A percentile compares a stretch with the other conserved stretches of the same genome.
Evolutionary conservation across 371 early-diverging fungal genomes (phyloP).

Genomic region (Zychaea mexicana): DNA sequence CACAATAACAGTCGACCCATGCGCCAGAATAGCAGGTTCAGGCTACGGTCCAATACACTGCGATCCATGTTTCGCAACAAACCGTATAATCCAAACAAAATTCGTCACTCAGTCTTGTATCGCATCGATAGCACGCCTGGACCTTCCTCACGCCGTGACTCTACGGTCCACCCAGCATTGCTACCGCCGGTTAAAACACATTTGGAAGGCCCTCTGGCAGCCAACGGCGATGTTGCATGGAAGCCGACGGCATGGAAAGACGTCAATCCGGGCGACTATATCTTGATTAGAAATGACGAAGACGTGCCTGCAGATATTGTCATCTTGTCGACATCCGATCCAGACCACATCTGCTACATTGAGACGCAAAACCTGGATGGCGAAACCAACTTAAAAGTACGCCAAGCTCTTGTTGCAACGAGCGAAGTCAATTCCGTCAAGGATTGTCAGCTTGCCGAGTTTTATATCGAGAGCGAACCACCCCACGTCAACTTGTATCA

Average conservation of each 20-base stretch:
- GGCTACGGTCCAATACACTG: constrained; percentile 32
- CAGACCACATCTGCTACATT: constrained; percentile 68
- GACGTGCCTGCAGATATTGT: constrained; percentile 90
- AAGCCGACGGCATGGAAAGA: constrained; percentile 72
- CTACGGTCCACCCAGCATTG: constrained; percentile 26
- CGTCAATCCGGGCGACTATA: constrained; percentile 90
- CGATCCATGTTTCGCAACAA: constrained; percentile 32
- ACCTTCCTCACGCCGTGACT: constrained; percentile 18
- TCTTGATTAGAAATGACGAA: constrained; percentile 85
- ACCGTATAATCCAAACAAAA: constrained; percentile 39
- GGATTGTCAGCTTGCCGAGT: constrained; percentile 59
- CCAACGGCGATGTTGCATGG: constrained; percentile 45
- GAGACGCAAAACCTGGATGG: constrained; percentile 90
- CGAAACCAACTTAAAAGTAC: constrained; percentile 83
- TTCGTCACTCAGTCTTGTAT: constrained; percentile 46
- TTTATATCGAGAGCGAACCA: constrained; percentile 78
- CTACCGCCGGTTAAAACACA: constrained; percentile 28
- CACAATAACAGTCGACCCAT: too few species aligned
- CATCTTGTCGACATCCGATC: constrained; percentile 69
- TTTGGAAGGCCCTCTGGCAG: constrained; percentile 26
- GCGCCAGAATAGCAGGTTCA: constrained; percentile 11
- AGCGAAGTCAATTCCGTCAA: constrained; percentile 35
- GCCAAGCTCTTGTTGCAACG: constrained; percentile 45
- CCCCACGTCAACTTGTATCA: constrained; percentile 77
- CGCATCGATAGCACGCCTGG: constrained; percentile 23